These are phyloP conservation scores for Cutaneotrichosporon daszewskae DNA, from an alignment of 1,284 basidiomycete species.

Conservation along the genomic window DNA sequence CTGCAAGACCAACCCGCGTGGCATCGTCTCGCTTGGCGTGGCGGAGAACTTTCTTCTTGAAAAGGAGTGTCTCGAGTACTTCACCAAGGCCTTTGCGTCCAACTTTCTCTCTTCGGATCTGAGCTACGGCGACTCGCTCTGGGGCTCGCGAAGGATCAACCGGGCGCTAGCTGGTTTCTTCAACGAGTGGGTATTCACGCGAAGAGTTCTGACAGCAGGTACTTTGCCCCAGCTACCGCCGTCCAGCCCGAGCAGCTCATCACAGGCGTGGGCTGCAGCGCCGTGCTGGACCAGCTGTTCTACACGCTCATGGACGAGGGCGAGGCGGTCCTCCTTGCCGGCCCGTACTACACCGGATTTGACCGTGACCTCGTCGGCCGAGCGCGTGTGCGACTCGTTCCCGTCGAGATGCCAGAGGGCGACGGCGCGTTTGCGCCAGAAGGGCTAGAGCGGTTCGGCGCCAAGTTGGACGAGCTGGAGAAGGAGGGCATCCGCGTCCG, in stretches of 20 bases:
- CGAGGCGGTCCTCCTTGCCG: conserved; percentile 45
- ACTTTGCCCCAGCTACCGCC: conserved; percentile 29
- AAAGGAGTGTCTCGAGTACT: conserved; percentile 41
- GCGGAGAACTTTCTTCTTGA: conserved; percentile 49
- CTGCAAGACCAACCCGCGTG: conserved; percentile 39
- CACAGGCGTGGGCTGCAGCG: conserved; percentile 41
- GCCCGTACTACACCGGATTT: conserved; percentile 43
- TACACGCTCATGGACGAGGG: conserved; percentile 47
- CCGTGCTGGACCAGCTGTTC: conserved; percentile 47
- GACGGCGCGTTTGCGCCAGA: conserved; percentile 29
- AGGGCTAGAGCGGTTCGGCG: conserved; percentile 27
- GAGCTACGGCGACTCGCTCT: conserved; percentile 43
- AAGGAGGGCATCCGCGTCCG: conserved; percentile 26
- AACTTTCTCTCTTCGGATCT: conserved; percentile 34
- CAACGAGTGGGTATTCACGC: conserved; percentile 26
- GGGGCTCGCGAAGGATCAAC: conserved; percentile 42
- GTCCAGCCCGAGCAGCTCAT: conserved; percentile 40
- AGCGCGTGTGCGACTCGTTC: conserved; percentile 30
- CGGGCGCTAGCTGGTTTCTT: conserved; percentile 34
- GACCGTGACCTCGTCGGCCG: conserved; percentile 41
- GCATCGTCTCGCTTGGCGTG: conserved; percentile 49
- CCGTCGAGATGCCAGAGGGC: conserved; percentile 36
- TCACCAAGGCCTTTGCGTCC: conserved; percentile 31
- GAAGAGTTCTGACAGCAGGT: conserved; percentile 14
- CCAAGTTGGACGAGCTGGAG: conserved; percentile 24